phyloP scores from a whole-genome alignment of 352 stramenopile species.

The Phytophthora boehmeriae region DNA sequence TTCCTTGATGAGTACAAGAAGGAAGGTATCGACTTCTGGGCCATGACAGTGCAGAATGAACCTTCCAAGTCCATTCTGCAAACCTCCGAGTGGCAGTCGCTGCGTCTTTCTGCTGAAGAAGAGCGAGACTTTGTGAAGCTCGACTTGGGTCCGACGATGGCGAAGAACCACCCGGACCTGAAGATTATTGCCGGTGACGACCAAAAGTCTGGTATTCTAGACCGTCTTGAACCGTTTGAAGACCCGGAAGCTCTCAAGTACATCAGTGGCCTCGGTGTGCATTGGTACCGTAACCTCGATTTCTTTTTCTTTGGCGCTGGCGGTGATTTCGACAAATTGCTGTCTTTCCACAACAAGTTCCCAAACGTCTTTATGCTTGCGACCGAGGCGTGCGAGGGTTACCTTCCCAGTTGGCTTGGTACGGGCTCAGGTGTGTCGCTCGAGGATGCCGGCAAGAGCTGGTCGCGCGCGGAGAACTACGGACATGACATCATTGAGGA shows the following conservation, averaged over 20 bases:
- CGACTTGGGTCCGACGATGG: conserved; percentile 66
- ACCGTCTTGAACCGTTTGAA: conserved; percentile 39
- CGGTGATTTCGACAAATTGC: conserved; percentile 46
- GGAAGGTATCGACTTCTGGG: conserved; percentile 66
- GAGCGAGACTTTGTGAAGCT: conserved; percentile 73
- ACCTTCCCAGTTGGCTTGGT: conserved; percentile 39
- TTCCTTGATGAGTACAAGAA: conserved; percentile 76
- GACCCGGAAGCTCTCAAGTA: conserved; percentile 58
- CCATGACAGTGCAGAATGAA: conserved; percentile 83
- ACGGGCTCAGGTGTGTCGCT: conserved; percentile 44
- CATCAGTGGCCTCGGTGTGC: conserved; percentile 78
- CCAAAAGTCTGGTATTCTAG: conserved; percentile 62
- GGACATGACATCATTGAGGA: conserved; percentile 90
- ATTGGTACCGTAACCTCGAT: conserved; percentile 75
- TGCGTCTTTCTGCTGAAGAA: conserved; percentile 35
- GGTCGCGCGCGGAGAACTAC: conserved; percentile 75
- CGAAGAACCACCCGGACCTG: conserved; percentile 68
- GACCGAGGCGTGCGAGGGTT: conserved; percentile 68
- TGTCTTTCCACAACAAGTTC: conserved; percentile 41
- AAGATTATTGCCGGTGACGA: conserved; percentile 82
- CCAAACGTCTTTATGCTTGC: conserved; percentile 67
- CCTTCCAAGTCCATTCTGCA: conserved; percentile 43
- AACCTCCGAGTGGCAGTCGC: conserved; percentile 49
- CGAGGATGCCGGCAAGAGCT: conserved; percentile 39
- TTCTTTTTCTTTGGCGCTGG: conserved; percentile 28